A percentile compares a stretch with the other conserved stretches of the same genome.
phyloP scores from a whole-genome alignment of 441 rosid genomes.

The Kokia cookei region DNA sequence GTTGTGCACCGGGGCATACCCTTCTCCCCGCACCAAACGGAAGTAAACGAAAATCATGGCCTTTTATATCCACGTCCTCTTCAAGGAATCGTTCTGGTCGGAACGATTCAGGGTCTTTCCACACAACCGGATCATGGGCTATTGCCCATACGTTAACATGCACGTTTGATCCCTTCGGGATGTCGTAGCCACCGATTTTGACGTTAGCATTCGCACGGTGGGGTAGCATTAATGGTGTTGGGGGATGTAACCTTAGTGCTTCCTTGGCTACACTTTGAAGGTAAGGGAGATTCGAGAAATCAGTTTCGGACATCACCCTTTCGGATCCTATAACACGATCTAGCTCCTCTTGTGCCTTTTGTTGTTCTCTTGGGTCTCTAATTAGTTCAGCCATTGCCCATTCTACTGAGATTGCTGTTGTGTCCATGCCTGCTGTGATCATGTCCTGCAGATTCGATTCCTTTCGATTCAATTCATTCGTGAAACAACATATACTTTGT shows the following conservation, averaged over 20 bases:
- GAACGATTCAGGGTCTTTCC: slow-evolving; percentile 74
- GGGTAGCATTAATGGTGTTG: slow-evolving; percentile 92
- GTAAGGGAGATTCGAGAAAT: slow-evolving; percentile 69
- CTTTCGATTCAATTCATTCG: not conserved
- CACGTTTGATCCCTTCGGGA: slow-evolving; percentile 80
- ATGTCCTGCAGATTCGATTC: slow-evolving; percentile 49
- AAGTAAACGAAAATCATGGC: slow-evolving; percentile 77
- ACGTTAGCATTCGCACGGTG: slow-evolving; percentile 68
- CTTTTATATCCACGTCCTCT: slow-evolving; percentile 93
- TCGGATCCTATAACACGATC: slow-evolving; percentile 67
- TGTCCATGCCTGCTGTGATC: slow-evolving; percentile 97
- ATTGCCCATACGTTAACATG: slow-evolving; percentile 92
- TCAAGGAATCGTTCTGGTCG: slow-evolving; percentile 82
- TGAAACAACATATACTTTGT: not conserved
- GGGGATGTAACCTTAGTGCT: slow-evolving; percentile 76
- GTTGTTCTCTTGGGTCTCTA: slow-evolving; percentile 76
- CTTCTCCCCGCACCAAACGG: slow-evolving; percentile 92
- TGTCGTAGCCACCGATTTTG: slow-evolving; percentile 72
- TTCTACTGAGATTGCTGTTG: slow-evolving; percentile 71
- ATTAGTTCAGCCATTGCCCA: slow-evolving; percentile 89
- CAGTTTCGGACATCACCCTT: slow-evolving; percentile 60
- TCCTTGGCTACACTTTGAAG: slow-evolving; percentile 75
- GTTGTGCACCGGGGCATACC: slow-evolving; percentile 92
- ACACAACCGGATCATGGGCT: slow-evolving; percentile 69
- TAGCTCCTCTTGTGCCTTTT: slow-evolving; percentile 82